Evolutionary conservation across 345 rosid species (phyloP), one percentile per base, ranked within the genome.

Genomic region (Mangifera indica): DNA sequence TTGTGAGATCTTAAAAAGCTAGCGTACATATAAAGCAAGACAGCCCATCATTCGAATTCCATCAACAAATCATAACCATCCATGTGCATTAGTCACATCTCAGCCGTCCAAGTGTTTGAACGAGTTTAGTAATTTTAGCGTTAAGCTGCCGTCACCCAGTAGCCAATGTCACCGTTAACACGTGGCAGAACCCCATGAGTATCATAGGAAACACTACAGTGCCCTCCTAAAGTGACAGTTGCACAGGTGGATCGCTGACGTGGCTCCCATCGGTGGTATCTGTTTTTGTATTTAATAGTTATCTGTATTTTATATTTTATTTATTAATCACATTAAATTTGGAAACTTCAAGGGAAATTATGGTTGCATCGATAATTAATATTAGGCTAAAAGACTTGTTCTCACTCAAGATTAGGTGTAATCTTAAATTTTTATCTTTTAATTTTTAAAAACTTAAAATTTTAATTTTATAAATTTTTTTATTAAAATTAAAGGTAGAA

Each of bases 121-220:
- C 49, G 0, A 14, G 64, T 20, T 18, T 18, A 18, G 42, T 69
- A 77, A 60, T 44, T 42, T 26, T 61, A 21, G 73, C 70, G 44
- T 72, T 69, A 5, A 40, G 79, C 18, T 68, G 40, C 82, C 77
- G 72, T 79, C 67, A 72, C 59, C 67, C 34, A 21, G 1, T 52
- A 17, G 73, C 75, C 62, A 80, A 66, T 59, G 44, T 53, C 72
- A 67, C 61, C 15, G 52, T 25, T 10, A 34, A 57, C 70, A 76
- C 82, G 87, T 81, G 87, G 82, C 79, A 32, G 62, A 34, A 64
- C 81, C 82, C 82, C 79, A 74, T 29, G 62, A 76, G 73, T 67
- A 68, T 24, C 42, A 32, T 24, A 12, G 20, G 67, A n/a, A n/a
- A n/a, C 71, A 37, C 29, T 48, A 11, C 24, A 49, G 1, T 9